Evolutionary conservation across 139 green algal genomes (phyloP).

Genomic region (Gonium pectorale): DNA sequence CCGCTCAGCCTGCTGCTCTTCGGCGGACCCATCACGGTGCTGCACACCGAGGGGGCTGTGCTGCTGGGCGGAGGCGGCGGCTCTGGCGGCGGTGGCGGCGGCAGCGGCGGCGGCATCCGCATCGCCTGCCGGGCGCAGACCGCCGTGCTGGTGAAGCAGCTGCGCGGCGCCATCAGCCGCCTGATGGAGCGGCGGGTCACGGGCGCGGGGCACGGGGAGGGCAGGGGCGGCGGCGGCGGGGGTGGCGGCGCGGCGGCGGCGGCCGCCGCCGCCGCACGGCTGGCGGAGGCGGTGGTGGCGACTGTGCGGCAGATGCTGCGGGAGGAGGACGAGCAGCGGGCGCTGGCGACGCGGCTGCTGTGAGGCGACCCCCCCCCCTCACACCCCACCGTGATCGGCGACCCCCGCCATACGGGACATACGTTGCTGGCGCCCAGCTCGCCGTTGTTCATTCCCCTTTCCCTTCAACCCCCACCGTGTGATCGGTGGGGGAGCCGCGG

Average conservation of each 20-base stretch:
- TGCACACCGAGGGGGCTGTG: slow-evolving; percentile 76
- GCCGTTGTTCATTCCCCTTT: no score
- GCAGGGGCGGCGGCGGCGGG: background rate
- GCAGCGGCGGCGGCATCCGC: background rate
- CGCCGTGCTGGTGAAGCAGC: slow-evolving; percentile 90
- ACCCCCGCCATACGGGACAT: no score
- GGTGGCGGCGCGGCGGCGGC: background rate
- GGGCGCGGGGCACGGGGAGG: background rate
- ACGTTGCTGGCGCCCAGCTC: no score
- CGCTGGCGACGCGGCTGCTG: background rate
- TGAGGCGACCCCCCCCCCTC: no score
- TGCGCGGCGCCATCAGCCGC: slow-evolving; percentile 77
- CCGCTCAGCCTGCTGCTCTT: slow-evolving; percentile 91
- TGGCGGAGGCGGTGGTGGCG: slow-evolving; percentile 16
- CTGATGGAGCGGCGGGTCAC: slow-evolving; percentile 58
- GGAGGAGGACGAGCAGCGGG: slow-evolving; percentile 41
- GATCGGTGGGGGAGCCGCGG: no score
- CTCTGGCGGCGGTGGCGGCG: slow-evolving; percentile 58
- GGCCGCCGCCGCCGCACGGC: no score
- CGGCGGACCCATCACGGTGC: slow-evolving; percentile 74
- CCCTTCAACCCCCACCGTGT: no score
- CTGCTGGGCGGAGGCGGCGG: slow-evolving; percentile 76
- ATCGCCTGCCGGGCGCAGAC: slow-evolving; percentile 65
- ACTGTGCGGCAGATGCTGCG: slow-evolving; percentile 30
- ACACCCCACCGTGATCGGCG: no score